These are phyloP conservation scores for Cylindrotheca fusiformis DNA, from an alignment of 108 stramenopile genomes.

Conservation along the genomic window DNA sequence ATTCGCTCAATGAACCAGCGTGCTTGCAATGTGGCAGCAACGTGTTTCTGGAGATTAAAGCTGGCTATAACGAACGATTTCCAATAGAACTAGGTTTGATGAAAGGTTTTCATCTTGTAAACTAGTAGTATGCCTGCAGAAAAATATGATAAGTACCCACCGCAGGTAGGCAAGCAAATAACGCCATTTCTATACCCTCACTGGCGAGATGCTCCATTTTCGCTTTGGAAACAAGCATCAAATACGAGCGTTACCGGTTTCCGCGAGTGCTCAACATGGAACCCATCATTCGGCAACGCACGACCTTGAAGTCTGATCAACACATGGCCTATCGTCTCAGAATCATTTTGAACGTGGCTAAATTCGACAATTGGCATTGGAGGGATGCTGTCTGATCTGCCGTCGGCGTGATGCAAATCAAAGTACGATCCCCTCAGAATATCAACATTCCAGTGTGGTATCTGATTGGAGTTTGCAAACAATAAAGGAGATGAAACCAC, in stretches of 20 bases:
- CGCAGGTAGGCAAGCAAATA: too few relatives aligned
- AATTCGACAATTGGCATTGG: slow-evolving; percentile 34
- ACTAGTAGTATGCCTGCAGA: too few relatives aligned
- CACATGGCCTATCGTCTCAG: slow-evolving; percentile 13
- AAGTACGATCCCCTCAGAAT: slow-evolving; percentile 25
- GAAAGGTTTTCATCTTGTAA: too few relatives aligned
- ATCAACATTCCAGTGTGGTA: slow-evolving; percentile 32
- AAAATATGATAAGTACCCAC: too few relatives aligned
- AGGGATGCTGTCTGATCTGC: not conserved
- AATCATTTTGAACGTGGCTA: slow-evolving; percentile 8
- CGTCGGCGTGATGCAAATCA: slow-evolving; percentile 11
- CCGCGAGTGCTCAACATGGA: slow-evolving; percentile 8
- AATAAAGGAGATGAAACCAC: slow-evolving; percentile 18
- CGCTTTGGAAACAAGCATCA: slow-evolving; percentile 26
- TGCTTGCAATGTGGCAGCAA: too few relatives aligned
- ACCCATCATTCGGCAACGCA: slow-evolving; percentile 11
- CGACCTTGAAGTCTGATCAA: slow-evolving; percentile 30
- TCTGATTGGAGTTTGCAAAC: slow-evolving; percentile 13
- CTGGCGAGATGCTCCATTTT: too few relatives aligned
- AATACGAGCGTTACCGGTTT: slow-evolving; percentile 27
- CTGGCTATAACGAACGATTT: too few relatives aligned
- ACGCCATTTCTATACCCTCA: too few relatives aligned
- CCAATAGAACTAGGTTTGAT: too few relatives aligned
- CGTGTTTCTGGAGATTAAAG: too few relatives aligned
- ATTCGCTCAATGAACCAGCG: too few relatives aligned